Evolutionary conservation across 164 flowering plant species (phyloP), one percentile per base, ranked within the genome.

Genomic region (Nelumbo lutea): DNA sequence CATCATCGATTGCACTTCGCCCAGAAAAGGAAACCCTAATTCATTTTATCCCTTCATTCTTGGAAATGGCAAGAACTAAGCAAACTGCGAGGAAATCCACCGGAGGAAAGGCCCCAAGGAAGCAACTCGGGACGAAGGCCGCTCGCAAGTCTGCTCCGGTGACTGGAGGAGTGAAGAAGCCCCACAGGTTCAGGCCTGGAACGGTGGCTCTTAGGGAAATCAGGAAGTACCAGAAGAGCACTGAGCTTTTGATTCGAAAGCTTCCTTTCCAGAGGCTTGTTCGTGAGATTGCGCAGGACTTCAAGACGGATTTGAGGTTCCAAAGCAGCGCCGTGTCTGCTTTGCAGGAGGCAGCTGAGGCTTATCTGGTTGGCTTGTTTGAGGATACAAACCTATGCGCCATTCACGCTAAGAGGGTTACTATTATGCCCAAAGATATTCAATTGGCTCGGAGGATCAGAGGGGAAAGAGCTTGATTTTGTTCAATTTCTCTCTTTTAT

Each of bases 91-190:
- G 73, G 7, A 70, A 70, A 8, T 70, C 74, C 44, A 72, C 74
- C 44, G 74, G 74, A 9, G 74, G 74, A 0, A 72, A 72, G 59
- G 74, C 74, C 1, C 74, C 74, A 10, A 65, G 74, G 68, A 72
- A 72, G 65, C 74, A 72, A 27, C 66, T 72, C 27, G 74, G 70
- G 7, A 72, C 74, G 3, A 72, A 72, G 7, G 74, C 74, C 5
- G 74, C 74, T 0, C 10, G 74, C 51, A 72, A 72, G 6, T 72
- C 74, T 52, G 69, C 74, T 10, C 74, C 74, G 44, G 74, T 70
- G 38, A 72, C 73, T 6, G 73, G 73, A 64, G 73, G 73, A 47
- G 73, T 71, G 73, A 71, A 71, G 73, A 71, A 71, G 60, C 70
- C 74, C 8, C 74, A 72, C 65, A 59, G 74, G 1, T 72, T 72